Evolutionary conservation across 2,329 filamentous ascomycete genomes (phyloP).

Genomic region (Xylariaceae sp.): DNA sequence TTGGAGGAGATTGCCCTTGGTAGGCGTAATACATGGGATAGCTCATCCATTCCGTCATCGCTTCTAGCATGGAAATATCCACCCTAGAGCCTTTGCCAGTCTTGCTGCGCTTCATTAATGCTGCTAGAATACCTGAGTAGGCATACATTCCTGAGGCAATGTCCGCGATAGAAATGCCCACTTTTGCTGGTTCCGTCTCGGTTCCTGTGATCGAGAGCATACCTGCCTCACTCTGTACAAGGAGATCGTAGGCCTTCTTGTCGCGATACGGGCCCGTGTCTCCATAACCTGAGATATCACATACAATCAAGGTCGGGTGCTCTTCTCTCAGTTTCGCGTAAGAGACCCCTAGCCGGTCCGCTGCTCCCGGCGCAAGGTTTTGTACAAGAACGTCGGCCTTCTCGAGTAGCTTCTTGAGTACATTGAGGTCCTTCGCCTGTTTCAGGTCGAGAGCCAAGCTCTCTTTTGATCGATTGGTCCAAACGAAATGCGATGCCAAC

Average conservation of each 20-base stretch:
- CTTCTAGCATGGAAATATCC: slow-evolving; percentile 64
- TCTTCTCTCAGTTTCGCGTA: slow-evolving; percentile 49
- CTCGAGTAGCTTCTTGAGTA: slow-evolving; percentile 50
- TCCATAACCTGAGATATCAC: slow-evolving; percentile 60
- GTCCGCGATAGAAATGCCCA: slow-evolving; percentile 60
- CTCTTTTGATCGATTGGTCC: slow-evolving; percentile 61
- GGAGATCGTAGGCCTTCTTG: slow-evolving; percentile 62
- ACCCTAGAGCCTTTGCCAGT: slow-evolving; percentile 55
- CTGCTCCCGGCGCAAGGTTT: slow-evolving; percentile 58
- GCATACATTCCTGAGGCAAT: slow-evolving; percentile 60
- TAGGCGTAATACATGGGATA: slow-evolving; percentile 62
- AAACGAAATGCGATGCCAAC: slow-evolving; percentile 60
- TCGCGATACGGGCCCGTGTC: slow-evolving; percentile 56
- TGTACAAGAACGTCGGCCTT: slow-evolving; percentile 59
- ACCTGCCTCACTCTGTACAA: slow-evolving; percentile 61
- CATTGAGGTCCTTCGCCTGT: slow-evolving; percentile 46
- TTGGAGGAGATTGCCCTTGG: slow-evolving; percentile 49
- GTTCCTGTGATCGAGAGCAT: slow-evolving; percentile 58
- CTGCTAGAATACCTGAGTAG: slow-evolving; percentile 57
- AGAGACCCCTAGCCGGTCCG: slow-evolving; percentile 53
- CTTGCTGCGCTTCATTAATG: slow-evolving; percentile 54
- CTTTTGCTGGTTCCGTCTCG: slow-evolving; percentile 52
- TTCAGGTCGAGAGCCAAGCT: slow-evolving; percentile 58
- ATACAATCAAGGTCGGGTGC: slow-evolving; percentile 56
- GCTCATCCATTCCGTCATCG: slow-evolving; percentile 64